Evolutionary conservation across 371 early-diverging fungal species (phyloP).

Genomic region (Mortierella sp.): DNA sequence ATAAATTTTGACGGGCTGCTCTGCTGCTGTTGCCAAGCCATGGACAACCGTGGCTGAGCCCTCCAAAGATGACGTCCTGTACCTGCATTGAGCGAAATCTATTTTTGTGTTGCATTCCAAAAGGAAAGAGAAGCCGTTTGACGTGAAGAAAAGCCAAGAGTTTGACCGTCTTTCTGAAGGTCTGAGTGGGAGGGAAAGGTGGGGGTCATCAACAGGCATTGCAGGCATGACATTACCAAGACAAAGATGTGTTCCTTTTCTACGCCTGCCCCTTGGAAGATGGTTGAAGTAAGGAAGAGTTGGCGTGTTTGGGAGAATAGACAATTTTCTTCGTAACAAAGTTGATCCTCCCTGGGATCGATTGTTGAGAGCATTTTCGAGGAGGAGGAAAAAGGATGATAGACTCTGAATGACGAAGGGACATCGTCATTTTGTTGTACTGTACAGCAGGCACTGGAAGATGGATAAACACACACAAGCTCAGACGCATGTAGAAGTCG

Average conservation of each 20-base stretch:
- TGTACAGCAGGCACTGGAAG: no score
- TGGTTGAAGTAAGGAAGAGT: no score
- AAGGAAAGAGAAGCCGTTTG: not conserved
- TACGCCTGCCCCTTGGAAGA: no score
- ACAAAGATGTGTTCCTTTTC: no score
- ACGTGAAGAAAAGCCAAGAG: not conserved
- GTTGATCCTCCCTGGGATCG: not conserved
- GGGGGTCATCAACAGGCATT: not conserved
- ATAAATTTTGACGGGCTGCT: no score
- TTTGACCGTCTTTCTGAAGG: no score
- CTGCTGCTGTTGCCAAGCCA: slow-evolving; percentile 10
- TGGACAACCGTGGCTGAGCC: not conserved
- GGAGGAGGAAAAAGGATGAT: no score
- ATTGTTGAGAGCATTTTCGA: not conserved
- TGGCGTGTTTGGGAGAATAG: not conserved
- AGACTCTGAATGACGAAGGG: not conserved
- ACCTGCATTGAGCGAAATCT: not conserved
- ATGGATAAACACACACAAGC: not conserved
- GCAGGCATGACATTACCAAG: no score
- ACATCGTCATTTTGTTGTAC: not conserved
- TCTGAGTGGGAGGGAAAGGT: no score
- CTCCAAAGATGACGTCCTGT: not conserved
- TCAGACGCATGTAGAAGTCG: not conserved
- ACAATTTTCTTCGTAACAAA: not conserved
- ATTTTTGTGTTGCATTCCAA: not conserved